These are phyloP conservation scores for Globisporangium solare DNA, from an alignment of 352 stramenopile species.

Conservation along the genomic window DNA sequence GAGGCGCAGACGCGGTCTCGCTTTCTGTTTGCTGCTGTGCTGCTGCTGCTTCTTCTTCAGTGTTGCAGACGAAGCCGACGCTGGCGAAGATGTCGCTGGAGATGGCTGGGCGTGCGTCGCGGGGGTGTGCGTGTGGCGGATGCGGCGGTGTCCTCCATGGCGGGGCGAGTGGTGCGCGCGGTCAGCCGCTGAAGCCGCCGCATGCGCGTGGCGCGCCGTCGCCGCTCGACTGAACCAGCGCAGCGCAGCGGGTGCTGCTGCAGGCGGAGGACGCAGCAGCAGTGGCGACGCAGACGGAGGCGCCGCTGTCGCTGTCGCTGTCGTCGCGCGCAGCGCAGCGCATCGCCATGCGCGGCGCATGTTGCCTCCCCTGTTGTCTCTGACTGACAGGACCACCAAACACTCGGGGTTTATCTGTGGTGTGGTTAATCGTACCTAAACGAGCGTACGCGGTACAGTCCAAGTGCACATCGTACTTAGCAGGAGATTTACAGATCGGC, in stretches of 20 bases:
- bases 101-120: neutral
- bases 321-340: neutral
- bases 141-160: neutral
- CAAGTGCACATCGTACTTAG: too few relatives aligned
- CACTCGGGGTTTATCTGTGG: neutral
- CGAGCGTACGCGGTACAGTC: neutral
- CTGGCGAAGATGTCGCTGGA: neutral
- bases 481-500: too few relatives aligned
- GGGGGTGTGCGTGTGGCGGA: conserved; percentile 2
- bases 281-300: neutral
- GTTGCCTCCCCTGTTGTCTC: neutral
- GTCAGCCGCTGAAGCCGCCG: neutral
- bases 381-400: conserved; percentile 1
- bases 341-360: conserved; percentile 15
- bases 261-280: neutral
- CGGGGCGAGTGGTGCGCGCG: neutral
- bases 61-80: neutral
- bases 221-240: conserved; percentile 15
- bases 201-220: neutral
- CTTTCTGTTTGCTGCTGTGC: conserved; percentile 1
- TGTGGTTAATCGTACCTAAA: too few relatives aligned
- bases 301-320: neutral
- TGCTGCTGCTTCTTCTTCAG: conserved; percentile 10
- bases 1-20: conserved; percentile 17
- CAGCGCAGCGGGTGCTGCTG: neutral